A percentile compares a stretch with the other conserved stretches of the same genome.
These are phyloP conservation scores for Herpotrichia juniperi DNA, from an alignment of 2,329 filamentous ascomycete genomes.

Conservation along the genomic window DNA sequence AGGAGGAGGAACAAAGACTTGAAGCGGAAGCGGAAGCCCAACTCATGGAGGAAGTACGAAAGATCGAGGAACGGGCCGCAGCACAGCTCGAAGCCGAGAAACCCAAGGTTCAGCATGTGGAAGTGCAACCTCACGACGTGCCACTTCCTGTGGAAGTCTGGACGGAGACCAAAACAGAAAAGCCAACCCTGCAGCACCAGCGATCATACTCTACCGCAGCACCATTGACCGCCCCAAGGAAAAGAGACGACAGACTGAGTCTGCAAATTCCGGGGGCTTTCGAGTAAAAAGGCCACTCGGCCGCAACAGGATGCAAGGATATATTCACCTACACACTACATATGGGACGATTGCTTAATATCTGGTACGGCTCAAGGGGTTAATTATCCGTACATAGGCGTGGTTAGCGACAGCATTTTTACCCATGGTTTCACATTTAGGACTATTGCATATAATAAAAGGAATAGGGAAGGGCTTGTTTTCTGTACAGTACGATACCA, in stretches of 20 bases:
- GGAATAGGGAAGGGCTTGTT: background rate
- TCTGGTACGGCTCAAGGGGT: background rate
- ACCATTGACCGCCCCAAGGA: conserved; percentile 20
- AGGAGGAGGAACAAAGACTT: conserved; percentile 41
- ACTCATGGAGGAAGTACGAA: conserved; percentile 38
- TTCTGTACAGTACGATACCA: conserved; percentile 4
- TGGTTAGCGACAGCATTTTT: background rate
- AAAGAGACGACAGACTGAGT: conserved; percentile 42
- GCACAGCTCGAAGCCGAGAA: conserved; percentile 8
- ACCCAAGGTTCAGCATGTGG: background rate
- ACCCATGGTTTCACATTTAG: background rate
- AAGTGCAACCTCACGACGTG: conserved; percentile 7
- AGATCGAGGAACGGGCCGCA: conserved; percentile 24
- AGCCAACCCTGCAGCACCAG: conserved; percentile 17
- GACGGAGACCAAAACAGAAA: conserved; percentile 1
- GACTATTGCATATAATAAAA: conserved; percentile 4
- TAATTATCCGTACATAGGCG: background rate
- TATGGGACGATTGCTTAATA: conserved; percentile 10
- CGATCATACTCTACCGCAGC: conserved; percentile 35
- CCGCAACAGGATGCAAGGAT: background rate
- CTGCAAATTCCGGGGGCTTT: conserved; percentile 43
- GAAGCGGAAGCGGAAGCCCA: conserved; percentile 44
- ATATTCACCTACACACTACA: background rate
- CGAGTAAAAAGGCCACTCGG: conserved; percentile 14
- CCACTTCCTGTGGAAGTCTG: too few species aligned